Conservation (phyloP, 768 basidiomycete species). For the Rhodosporidiobolus sp. region DNA sequence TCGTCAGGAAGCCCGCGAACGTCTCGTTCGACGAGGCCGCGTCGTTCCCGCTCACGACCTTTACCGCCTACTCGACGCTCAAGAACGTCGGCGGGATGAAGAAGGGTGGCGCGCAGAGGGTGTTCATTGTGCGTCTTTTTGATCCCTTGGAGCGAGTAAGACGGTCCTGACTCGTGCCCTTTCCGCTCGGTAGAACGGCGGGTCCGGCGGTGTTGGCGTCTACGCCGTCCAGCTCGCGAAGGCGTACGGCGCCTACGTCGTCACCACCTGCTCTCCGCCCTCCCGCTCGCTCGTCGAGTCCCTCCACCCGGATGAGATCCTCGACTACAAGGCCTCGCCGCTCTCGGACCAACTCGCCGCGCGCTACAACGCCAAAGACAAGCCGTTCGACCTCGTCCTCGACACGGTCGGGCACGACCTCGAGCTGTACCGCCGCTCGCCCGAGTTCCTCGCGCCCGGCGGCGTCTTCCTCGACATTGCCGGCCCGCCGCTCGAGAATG, state of each 20-base stretch:
- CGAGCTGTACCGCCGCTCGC: conserved; percentile 51
- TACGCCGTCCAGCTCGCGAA: conserved; percentile 28
- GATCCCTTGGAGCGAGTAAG: background rate
- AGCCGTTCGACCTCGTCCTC: conserved; percentile 57
- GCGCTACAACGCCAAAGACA: conserved; percentile 28
- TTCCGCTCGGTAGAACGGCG: conserved; percentile 23
- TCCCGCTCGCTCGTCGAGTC: conserved; percentile 21
- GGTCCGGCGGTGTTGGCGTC: conserved; percentile 19
- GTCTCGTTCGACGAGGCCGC: conserved; percentile 61
- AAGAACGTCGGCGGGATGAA: conserved; percentile 44
- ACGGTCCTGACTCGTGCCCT: no score
- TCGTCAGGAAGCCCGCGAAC: conserved; percentile 55
- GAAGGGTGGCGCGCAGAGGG: conserved; percentile 11
- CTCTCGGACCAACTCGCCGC: conserved; percentile 10
- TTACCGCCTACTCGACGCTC: conserved; percentile 62
- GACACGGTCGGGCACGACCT: conserved; percentile 52
- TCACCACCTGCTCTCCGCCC: conserved; percentile 30
- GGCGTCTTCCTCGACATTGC: conserved; percentile 58
- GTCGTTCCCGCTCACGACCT: conserved; percentile 59
- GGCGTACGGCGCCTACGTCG: conserved; percentile 30
- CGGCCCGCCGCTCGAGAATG: background rate
- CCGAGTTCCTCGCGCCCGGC: background rate
- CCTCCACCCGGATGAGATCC: conserved; percentile 7
- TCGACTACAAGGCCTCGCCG: conserved; percentile 29
- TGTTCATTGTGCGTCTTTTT: conserved; percentile 22